Conservation (phyloP, 106 monocot genomes). For the Agapanthus africanus region DNA sequence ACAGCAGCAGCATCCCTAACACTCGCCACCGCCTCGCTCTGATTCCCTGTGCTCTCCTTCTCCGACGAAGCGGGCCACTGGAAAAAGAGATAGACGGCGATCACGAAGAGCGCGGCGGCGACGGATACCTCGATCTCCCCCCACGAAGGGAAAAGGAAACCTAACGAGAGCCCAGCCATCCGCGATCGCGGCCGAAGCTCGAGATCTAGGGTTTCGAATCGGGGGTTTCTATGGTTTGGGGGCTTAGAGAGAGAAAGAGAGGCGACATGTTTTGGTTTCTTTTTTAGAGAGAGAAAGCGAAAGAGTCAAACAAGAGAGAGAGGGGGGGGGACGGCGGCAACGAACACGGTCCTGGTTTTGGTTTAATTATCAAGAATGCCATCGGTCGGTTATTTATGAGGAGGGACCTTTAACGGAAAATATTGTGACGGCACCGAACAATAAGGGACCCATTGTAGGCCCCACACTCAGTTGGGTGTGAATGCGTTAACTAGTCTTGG, state of each 20-base stretch:
- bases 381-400: too few species aligned
- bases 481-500: too few species aligned
- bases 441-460: too few species aligned
- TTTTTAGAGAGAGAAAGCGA: not conserved
- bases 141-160: conserved; percentile 49
- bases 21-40: conserved; percentile 1
- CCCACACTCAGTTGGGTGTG: too few species aligned
- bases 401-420: too few species aligned
- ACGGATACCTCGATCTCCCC: conserved; percentile 73
- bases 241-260: not conserved
- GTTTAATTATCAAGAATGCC: too few species aligned
- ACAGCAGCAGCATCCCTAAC: conserved; percentile 5
- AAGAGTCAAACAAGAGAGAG: not conserved
- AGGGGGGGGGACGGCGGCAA: not conserved
- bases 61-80: conserved; percentile 5
- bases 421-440: too few species aligned
- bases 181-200: not conserved
- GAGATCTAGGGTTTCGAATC: conserved; percentile 7
- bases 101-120: conserved; percentile 45
- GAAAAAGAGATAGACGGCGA: conserved; percentile 35
- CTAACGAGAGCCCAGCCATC: conserved; percentile 35
- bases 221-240: too few species aligned
- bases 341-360: not conserved
- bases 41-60: not conserved
- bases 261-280: not conserved